Percentiles rank a stretch among this genome's conserved stretches.
Evolutionary conservation across 2,329 filamentous ascomycete species (phyloP).

Genomic region (Trichoderma afroharzianum): DNA sequence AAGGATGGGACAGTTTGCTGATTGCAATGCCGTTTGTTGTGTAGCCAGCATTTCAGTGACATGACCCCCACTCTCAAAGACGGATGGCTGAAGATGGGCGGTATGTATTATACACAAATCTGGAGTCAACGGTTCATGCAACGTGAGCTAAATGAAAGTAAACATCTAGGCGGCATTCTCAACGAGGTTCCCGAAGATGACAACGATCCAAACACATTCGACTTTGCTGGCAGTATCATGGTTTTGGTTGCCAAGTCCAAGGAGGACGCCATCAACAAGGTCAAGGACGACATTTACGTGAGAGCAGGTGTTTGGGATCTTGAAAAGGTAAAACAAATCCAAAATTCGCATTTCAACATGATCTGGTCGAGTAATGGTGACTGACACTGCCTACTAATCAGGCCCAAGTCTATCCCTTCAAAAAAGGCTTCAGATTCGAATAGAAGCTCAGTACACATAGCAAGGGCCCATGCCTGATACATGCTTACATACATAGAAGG

Average conservation of each 20-base stretch:
- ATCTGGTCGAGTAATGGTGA: not conserved
- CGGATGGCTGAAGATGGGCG: conserved; percentile 62
- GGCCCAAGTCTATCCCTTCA: conserved; percentile 50
- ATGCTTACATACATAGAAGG: not conserved
- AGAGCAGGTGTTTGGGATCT: conserved; percentile 76
- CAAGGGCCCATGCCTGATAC: not conserved
- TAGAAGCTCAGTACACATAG: not conserved
- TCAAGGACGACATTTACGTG: conserved; percentile 72
- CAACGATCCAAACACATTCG: conserved; percentile 51
- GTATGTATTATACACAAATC: conserved; percentile 40
- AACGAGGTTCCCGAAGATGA: conserved; percentile 60
- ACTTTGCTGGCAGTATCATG: conserved; percentile 72
- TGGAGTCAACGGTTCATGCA: not conserved
- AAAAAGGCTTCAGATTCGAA: conserved; percentile 37
- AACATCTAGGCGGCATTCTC: conserved; percentile 59
- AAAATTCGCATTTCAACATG: conserved; percentile 17
- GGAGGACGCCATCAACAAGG: conserved; percentile 63
- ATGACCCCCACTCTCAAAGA: conserved; percentile 50
- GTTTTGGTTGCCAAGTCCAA: conserved; percentile 62
- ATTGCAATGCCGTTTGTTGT: not conserved
- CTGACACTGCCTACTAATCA: conserved; percentile 21
- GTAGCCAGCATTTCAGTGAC: conserved; percentile 50
- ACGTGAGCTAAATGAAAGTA: not conserved
- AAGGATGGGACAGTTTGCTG: not conserved
- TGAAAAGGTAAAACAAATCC: conserved; percentile 51